These are phyloP conservation scores for Trypanosoma brucei DNA, from an alignment of 208 protist genomes.

Conservation along the genomic window DNA sequence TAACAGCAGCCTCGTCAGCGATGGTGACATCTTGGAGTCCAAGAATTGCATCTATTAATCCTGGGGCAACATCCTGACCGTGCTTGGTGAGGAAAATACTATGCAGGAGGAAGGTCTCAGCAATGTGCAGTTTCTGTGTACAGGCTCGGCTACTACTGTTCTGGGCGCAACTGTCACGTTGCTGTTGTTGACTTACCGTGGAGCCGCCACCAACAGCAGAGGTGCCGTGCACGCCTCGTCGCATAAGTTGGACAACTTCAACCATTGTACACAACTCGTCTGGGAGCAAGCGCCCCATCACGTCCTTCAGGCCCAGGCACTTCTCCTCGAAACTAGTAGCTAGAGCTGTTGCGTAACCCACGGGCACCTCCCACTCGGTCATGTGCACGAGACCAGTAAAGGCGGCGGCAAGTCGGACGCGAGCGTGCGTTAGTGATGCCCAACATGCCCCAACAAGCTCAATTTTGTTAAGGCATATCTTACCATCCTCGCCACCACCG, in stretches of 20 bases:
- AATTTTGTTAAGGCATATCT: neutral
- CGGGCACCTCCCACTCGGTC: slow-evolving; percentile 1
- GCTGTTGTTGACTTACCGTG: neutral
- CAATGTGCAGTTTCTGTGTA: slow-evolving; percentile 20
- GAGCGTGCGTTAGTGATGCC: slow-evolving; percentile 37
- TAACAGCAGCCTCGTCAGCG: neutral
- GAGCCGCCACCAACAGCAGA: slow-evolving; percentile 1
- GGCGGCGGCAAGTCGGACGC: slow-evolving; percentile 28
- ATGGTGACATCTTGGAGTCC: neutral
- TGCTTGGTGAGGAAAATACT: slow-evolving; percentile 48
- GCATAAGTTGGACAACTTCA: slow-evolving; percentile 39
- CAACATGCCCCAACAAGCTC: slow-evolving; percentile 15
- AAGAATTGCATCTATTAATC: slow-evolving; percentile 16
- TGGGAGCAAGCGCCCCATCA: slow-evolving; percentile 20
- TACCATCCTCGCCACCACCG: neutral
- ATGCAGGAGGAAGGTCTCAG: slow-evolving; percentile 46
- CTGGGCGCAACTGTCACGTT: too few relatives aligned
- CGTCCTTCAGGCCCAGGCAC: slow-evolving; percentile 28
- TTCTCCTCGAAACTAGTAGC: slow-evolving; percentile 28
- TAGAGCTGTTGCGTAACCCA: slow-evolving; percentile 30
- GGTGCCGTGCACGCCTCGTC: neutral
- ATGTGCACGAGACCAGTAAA: neutral
- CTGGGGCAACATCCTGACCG: slow-evolving; percentile 35
- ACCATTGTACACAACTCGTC: slow-evolving; percentile 59
- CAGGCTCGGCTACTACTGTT: neutral